phyloP scores from a whole-genome alignment of 345 rosid species.

The Brassica juncea region DNA sequence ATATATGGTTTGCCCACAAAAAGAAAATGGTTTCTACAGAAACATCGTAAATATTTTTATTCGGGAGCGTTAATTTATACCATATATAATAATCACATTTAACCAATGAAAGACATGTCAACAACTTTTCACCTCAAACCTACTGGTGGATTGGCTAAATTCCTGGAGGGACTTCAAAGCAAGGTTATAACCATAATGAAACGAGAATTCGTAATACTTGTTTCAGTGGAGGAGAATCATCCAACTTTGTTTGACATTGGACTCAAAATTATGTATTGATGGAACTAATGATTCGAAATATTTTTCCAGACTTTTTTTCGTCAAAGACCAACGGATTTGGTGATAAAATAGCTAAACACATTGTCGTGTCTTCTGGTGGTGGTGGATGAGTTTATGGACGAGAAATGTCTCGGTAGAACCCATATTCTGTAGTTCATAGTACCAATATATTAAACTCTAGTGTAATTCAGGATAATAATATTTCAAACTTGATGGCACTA shows the following conservation, averaged over 20 bases:
- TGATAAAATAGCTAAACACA: background rate
- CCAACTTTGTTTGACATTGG: background rate
- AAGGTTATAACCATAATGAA: constrained; percentile 18
- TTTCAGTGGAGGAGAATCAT: constrained; percentile 7
- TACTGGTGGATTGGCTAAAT: constrained; percentile 22
- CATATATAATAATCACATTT: background rate
- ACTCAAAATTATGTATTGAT: background rate
- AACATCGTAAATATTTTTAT: background rate
- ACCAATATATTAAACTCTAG: background rate
- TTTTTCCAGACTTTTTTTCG: background rate
- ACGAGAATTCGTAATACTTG: background rate
- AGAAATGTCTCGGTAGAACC: background rate
- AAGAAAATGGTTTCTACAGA: background rate
- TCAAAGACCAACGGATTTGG: background rate
- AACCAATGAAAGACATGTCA: background rate
- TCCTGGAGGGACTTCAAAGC: constrained; percentile 23
- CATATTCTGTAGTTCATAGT: background rate
- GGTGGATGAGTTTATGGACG: background rate
- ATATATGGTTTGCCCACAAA: background rate
- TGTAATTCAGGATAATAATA: background rate
- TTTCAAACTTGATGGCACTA: background rate
- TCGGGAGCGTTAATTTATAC: background rate
- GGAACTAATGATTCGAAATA: background rate
- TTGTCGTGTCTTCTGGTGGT: background rate
- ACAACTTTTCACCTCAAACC: constrained; percentile 32